Base-by-base conservation (phyloP, 2,329 filamentous ascomycete species). In the Arthrobotrys iridis region DNA sequence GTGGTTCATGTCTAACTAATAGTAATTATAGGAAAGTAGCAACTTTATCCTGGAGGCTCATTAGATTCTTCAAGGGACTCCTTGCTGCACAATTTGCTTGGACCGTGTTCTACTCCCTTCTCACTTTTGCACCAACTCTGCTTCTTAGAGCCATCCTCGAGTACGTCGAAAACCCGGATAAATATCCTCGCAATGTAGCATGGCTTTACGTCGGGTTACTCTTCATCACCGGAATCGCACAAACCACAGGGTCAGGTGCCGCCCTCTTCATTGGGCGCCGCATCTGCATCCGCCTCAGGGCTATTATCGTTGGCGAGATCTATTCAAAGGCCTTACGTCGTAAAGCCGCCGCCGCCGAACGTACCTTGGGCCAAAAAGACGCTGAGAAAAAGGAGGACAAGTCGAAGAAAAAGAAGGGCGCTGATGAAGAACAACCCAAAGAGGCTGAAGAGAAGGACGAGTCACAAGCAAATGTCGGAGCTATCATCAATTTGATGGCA, bases 401-500 rank as follows among this genome's bases (percentile, higher is more conserved):
- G 85, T 77, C 85, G 83, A 78, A 83, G 83, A 65, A 82, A 84
- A 45, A 83, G 0, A 81, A 81, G 35, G 78, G 83, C 2, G 82
- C 83, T n/a, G 71, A 75, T 6, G 71, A 75, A 46, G 48, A 68
- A 77, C 70, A n/a, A 13, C n/a, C 55, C 6, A 68, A 68, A 33
- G 79, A 82, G 41, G 82, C 82, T 63, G 82, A 81, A 63, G 82
- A 84, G 60, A 79, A 79, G 1, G 80, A 83, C 15, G 90, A 93
- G 76, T 87, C 90, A 70, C 93, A 96, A 83, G 94, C 93, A 40
- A 97, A 95, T 76, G 87, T 96, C 58, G 95, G 96, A 77, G 96
- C 95, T n/a, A 97, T 99, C 80, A 99, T 99, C 84, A 99, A 98
- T 82, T 85, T 99, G 78, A 99, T 99, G 95, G 77, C 95, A 8